Evolutionary conservation across 208 protist genomes (phyloP).

Genomic region (Tetramitus jugosus): DNA sequence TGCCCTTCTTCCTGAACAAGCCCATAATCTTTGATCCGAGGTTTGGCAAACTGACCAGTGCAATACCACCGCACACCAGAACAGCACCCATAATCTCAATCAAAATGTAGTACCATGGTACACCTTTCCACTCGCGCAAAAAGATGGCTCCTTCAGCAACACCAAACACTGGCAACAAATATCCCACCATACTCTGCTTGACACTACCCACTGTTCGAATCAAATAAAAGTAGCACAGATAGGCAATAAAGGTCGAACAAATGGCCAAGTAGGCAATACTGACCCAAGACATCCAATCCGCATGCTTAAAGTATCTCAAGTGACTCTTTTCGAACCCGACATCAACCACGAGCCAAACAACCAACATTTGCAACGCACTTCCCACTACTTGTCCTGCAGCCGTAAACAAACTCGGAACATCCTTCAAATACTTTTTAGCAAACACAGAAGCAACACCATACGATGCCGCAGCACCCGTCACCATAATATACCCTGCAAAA

Average conservation of each 20-base stretch:
- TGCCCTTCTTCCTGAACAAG: no score
- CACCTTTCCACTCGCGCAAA: conserved; percentile 9
- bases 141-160: conserved; percentile 22
- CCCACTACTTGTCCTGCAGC: conserved; percentile 1
- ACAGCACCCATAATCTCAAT: conserved; percentile 14
- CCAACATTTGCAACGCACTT: not conserved
- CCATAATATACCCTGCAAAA: not conserved
- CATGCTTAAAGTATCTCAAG: conserved; percentile 7
- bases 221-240: conserved; percentile 24
- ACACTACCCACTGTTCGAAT: not conserved
- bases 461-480: conserved; percentile 6
- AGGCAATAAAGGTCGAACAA: conserved; percentile 19
- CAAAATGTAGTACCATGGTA: not conserved
- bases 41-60: not conserved
- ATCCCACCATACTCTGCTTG: conserved; percentile 18
- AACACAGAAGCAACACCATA: conserved; percentile 17
- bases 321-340: not conserved
- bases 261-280: conserved; percentile 3
- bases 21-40: no score
- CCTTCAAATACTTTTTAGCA: conserved; percentile 19
- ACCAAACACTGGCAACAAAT: conserved; percentile 25
- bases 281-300: not conserved
- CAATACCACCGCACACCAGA: conserved; percentile 18
- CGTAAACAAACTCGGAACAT: not conserved
- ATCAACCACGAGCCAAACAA: not conserved